Evolutionary conservation across 352 stramenopile species (phyloP), one percentile per base, ranked within the genome.

Genomic region (Globisporangium acanthophoron): DNA sequence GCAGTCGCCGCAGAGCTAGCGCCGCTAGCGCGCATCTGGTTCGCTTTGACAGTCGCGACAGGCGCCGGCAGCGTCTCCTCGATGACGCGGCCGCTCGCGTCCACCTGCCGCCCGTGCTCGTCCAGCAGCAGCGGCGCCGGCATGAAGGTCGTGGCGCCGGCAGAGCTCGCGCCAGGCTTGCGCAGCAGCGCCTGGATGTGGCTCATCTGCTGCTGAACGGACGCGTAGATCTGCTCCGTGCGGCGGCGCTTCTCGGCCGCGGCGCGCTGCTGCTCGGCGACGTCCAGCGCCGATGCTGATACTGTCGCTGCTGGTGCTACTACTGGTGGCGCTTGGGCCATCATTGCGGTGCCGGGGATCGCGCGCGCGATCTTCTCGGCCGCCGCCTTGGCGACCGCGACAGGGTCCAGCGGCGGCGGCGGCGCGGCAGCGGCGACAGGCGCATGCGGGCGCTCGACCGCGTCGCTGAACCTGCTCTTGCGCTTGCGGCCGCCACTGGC

Each of bases 401-500:
- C 78, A 1, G 85, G 73, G 44, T 92, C 76, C 9, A 80, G 5
- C 5, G 56, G 29, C 39, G 31, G 35, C 15, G 44, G 20, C 7
- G 50, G 50, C 2, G 29, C 44, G 2, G 50, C 33, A 8, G 52
- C 40, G 37, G 44, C 45, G 21, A 5, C 18, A 21, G 61, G 54
- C 49, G 48, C 44, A 15, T 68, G 55, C 5, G 49, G 24, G 21
- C 53, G 33, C 35, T 53, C 59, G 39, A 73, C 69, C 6, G 71
- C 70, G 54, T 94, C 85, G 67, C 82, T 92, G 64, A 94, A 94
- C 43, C 85, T 77, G 70, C 80, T 90, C 74, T 88, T 88, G 61
- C 82, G 82, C 74, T 92, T 94, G 52, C 82, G 82, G 29, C 69
- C 62, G 48, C 58, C 55, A 54, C 16, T 31, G 6, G 18, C 18